Conservation (phyloP, 495 filamentous ascomycete species). For the Thermothielavioides terrestris region DNA sequence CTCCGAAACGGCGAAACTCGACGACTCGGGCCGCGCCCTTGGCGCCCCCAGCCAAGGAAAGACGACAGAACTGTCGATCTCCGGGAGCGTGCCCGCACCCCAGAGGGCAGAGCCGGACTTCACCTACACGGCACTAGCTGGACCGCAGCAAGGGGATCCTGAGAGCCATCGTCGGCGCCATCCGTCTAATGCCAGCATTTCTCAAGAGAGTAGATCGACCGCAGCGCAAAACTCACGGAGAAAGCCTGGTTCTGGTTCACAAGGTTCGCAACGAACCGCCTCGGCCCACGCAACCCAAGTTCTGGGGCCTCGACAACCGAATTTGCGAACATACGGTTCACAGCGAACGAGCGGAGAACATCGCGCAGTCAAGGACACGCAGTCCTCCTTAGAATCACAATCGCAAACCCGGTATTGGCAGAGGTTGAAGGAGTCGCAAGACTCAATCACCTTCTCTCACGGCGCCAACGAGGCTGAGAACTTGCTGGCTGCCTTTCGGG, state of each 20-base stretch:
- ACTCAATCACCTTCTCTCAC: constrained; percentile 8
- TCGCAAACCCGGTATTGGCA: constrained; percentile 6
- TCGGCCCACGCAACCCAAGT: background rate
- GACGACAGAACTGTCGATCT: background rate
- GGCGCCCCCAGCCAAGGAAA: background rate
- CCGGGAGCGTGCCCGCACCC: too few relatives aligned
- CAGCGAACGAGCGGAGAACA: background rate
- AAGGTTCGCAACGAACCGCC: background rate
- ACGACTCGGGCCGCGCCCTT: background rate
- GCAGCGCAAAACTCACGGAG: background rate
- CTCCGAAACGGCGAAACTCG: background rate
- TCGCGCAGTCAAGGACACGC: background rate
- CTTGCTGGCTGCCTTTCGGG: background rate
- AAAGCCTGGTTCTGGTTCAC: background rate
- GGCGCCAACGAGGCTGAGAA: background rate
- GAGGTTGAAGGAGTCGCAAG: constrained; percentile 6
- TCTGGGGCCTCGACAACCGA: background rate
- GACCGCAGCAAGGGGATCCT: background rate
- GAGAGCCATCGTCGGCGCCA: background rate
- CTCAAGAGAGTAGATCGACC: background rate
- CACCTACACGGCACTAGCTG: background rate
- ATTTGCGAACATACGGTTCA: constrained; percentile 9
- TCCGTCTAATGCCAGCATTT: background rate
- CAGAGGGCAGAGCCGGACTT: background rate
- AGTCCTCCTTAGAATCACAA: background rate